A percentile compares a stretch with the other conserved stretches of the same genome.
Evolutionary conservation across 2,329 filamentous ascomycete genomes (phyloP).

Genomic region (Chrysosporium keratinophilum): DNA sequence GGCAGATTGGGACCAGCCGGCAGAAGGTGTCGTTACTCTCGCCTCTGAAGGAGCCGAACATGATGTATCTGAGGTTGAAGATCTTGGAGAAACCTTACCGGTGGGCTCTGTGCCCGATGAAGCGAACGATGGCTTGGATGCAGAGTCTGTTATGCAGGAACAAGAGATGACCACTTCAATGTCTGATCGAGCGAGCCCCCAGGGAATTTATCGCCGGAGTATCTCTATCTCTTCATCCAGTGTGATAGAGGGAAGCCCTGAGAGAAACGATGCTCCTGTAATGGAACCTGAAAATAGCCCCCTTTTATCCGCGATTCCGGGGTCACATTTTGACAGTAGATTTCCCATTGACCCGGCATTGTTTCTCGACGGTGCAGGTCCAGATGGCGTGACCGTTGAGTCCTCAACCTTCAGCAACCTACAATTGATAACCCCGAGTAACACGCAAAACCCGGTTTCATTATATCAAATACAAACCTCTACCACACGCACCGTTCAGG

Average conservation of each 20-base stretch:
- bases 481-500: neutral
- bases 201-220: neutral
- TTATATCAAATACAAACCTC: neutral
- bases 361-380: neutral
- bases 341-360: conserved; percentile 1
- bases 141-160: neutral
- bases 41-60: neutral
- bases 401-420: neutral
- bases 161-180: neutral
- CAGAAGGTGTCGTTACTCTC: neutral
- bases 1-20: too few relatives aligned
- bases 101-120: neutral
- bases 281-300: neutral
- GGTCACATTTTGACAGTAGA: neutral
- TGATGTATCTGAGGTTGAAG: neutral
- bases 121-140: neutral
- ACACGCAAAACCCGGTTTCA: conserved; percentile 6
- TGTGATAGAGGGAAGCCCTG: neutral
- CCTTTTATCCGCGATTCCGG: neutral
- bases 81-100: neutral
- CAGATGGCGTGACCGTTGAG: neutral
- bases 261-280: neutral
- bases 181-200: neutral
- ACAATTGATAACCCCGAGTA: conserved; percentile 5
- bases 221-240: neutral